These are phyloP conservation scores for Ogataea populi-albae DNA, from an alignment of 805 yeast genomes.

Conservation along the genomic window DNA sequence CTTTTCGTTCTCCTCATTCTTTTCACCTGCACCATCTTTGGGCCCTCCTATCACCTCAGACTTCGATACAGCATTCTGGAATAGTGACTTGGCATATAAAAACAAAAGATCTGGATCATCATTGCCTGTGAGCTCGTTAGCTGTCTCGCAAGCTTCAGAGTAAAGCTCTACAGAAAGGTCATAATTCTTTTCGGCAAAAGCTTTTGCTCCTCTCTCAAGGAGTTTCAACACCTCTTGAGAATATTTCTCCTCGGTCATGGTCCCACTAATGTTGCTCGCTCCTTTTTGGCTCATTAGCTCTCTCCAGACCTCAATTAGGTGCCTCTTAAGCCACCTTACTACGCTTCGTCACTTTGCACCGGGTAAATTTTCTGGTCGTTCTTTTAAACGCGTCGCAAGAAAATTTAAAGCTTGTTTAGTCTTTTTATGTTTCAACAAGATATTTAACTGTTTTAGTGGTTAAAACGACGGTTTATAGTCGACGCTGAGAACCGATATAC, in stretches of 20 bases:
- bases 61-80: conserved; percentile 69
- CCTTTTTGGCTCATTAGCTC: too few relatives aligned
- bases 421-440: too few relatives aligned
- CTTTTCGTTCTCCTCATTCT: conserved; percentile 32
- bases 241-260: conserved; percentile 22
- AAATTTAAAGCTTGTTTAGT: not conserved
- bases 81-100: conserved; percentile 77
- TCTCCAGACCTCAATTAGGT: too few relatives aligned
- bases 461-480: too few relatives aligned
- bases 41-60: conserved; percentile 72
- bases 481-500: too few relatives aligned
- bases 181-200: conserved; percentile 61
- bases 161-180: conserved; percentile 68
- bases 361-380: conserved; percentile 8
- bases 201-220: conserved; percentile 59
- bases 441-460: too few relatives aligned
- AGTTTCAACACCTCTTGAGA: conserved; percentile 44
- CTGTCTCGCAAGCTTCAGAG: conserved; percentile 68
- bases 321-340: too few relatives aligned
- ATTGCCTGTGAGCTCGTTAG: conserved; percentile 48
- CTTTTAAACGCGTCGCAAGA: conserved; percentile 3
- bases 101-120: conserved; percentile 73
- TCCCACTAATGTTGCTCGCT: not conserved
- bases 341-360: too few relatives aligned
- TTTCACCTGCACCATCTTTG: conserved; percentile 21